A percentile compares a stretch with the other conserved stretches of the same genome.
Evolutionary conservation across 2,329 filamentous ascomycete genomes (phyloP).

Genomic region (Sporothrix schenckii): DNA sequence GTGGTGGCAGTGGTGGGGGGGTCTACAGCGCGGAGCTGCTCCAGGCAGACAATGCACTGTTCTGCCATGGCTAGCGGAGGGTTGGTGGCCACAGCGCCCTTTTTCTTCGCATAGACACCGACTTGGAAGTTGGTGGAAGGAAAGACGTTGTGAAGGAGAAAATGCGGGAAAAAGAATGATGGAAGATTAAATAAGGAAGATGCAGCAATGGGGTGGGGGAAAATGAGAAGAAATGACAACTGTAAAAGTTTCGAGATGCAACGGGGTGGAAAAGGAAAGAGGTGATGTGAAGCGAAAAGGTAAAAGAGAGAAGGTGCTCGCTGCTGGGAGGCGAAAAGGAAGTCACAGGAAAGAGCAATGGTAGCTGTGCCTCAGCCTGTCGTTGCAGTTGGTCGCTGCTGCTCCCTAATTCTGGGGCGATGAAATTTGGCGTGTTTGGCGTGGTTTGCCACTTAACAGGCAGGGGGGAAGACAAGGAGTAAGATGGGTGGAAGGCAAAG

Average conservation of each 20-base stretch:
- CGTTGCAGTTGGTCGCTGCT: slow-evolving; percentile 5
- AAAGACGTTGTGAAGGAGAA: background rate
- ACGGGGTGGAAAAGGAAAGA: slow-evolving; percentile 9
- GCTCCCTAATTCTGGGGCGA: slow-evolving; percentile 2
- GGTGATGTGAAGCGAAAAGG: background rate
- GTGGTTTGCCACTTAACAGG: slow-evolving; percentile 25
- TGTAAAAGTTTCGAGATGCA: background rate
- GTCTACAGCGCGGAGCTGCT: slow-evolving; percentile 49
- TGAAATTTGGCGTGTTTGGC: slow-evolving; percentile 9
- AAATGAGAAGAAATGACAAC: background rate
- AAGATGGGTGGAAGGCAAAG: background rate
- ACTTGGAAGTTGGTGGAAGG: background rate
- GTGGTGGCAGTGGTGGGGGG: slow-evolving; percentile 38
- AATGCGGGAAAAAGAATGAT: slow-evolving; percentile 16
- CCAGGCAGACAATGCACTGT: slow-evolving; percentile 71
- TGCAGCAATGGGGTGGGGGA: background rate
- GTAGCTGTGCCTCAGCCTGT: background rate
- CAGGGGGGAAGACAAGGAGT: background rate
- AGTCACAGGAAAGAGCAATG: background rate
- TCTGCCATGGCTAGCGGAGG: slow-evolving; percentile 53
- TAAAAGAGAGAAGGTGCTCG: slow-evolving; percentile 12
- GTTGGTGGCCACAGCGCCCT: slow-evolving; percentile 29
- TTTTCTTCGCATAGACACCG: slow-evolving; percentile 35
- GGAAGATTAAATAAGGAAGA: slow-evolving; percentile 13
- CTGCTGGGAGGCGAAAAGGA: slow-evolving; percentile 12